A percentile compares a stretch with the other conserved stretches of the same genome.
Conservation (phyloP, 164 flowering plant species). For the Macadamia integrifolia region DNA sequence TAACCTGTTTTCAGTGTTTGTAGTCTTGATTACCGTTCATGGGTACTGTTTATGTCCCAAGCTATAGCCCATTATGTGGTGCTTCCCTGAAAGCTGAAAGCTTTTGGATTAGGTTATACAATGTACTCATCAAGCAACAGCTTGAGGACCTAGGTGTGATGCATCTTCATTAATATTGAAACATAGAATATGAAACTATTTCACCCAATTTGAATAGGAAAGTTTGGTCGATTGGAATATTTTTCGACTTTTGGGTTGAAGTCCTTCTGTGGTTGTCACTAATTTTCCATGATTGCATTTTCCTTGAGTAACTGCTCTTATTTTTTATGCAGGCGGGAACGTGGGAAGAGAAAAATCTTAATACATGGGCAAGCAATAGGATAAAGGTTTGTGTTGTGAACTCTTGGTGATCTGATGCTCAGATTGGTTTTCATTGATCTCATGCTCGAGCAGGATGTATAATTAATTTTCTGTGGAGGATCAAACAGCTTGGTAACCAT, state of each 20-base stretch:
- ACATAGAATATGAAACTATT: no score
- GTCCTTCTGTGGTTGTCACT: background rate
- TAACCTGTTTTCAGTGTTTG: no score
- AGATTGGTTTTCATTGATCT: background rate
- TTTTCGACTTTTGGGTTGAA: background rate
- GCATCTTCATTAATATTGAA: no score
- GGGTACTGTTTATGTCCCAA: no score
- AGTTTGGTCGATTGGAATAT: background rate
- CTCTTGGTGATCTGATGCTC: background rate
- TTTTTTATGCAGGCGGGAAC: slow-evolving; percentile 72
- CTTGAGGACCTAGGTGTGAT: no score
- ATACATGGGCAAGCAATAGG: slow-evolving; percentile 73
- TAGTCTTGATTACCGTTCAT: no score
- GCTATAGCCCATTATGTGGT: no score
- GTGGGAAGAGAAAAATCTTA: slow-evolving; percentile 94
- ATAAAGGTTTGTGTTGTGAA: slow-evolving; percentile 53
- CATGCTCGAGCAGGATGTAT: background rate
- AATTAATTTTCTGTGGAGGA: no score
- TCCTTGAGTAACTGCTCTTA: background rate
- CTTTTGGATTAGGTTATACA: no score
- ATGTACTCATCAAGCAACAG: no score
- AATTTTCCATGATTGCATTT: background rate
- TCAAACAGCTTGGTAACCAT: background rate
- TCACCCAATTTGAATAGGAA: no score
- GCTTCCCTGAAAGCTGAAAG: no score